Evolutionary conservation across 768 basidiomycete genomes (phyloP).

Genomic region (Coprinopsis sp.): DNA sequence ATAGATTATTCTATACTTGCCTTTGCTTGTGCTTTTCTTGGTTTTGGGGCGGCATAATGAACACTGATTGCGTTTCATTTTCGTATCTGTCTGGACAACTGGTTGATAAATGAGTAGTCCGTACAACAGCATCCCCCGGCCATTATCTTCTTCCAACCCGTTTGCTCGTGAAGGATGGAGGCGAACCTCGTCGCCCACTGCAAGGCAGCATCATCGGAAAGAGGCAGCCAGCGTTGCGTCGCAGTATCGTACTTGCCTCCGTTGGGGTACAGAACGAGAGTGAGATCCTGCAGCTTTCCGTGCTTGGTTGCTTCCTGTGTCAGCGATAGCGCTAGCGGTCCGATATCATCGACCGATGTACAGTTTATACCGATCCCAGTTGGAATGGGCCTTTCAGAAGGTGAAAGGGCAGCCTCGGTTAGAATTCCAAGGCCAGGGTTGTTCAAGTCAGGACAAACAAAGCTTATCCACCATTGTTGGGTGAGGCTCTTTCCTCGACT

Average conservation of each 20-base stretch:
- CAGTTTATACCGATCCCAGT: conserved; percentile 73
- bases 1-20: too few relatives aligned
- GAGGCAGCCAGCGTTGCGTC: conserved; percentile 38
- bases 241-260: conserved; percentile 54
- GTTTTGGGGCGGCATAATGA: too few relatives aligned
- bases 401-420: conserved; percentile 23
- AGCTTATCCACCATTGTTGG: conserved; percentile 77
- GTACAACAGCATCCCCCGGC: conserved; percentile 67
- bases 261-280: conserved; percentile 71
- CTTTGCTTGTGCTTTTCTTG: too few relatives aligned
- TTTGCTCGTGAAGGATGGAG: conserved; percentile 17
- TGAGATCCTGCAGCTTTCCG: conserved; percentile 19
- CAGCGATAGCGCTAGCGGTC: too few relatives aligned
- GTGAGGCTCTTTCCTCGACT: conserved; percentile 17
- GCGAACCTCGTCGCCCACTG: conserved; percentile 35
- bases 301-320: conserved; percentile 10
- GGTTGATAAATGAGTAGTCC: background rate
- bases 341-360: too few relatives aligned
- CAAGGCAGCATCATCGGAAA: conserved; percentile 13
- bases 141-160: conserved; percentile 44
- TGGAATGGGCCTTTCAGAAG: conserved; percentile 32
- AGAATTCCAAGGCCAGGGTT: background rate
- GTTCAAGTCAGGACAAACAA: conserved; percentile 45
- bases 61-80: too few relatives aligned
- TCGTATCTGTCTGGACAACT: conserved; percentile 15